Evolutionary conservation across 768 basidiomycete genomes (phyloP).

Genomic region (Termitomyces sp.): DNA sequence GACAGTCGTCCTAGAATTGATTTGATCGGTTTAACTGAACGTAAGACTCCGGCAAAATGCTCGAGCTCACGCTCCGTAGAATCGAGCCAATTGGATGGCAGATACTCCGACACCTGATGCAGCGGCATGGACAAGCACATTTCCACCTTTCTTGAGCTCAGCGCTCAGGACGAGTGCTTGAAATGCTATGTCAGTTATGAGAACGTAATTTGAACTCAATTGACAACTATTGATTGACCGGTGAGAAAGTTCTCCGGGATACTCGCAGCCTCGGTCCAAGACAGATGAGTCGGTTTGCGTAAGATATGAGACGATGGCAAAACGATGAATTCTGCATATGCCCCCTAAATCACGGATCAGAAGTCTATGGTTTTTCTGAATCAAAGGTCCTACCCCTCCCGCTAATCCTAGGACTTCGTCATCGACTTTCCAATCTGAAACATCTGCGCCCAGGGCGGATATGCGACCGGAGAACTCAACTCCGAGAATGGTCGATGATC

Average conservation of each 20-base stretch:
- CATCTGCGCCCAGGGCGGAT: constrained; percentile 43
- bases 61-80: constrained; percentile 54
- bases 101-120: constrained; percentile 89
- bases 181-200: constrained; percentile 27
- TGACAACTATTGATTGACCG: constrained; percentile 36
- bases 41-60: constrained; percentile 19
- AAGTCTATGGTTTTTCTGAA: background rate
- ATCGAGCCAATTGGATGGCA: constrained; percentile 80
- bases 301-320: constrained; percentile 62
- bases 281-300: constrained; percentile 66
- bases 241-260: constrained; percentile 89
- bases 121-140: constrained; percentile 86
- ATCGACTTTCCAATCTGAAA: constrained; percentile 49
- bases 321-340: constrained; percentile 84
- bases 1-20: constrained; percentile 47
- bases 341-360: constrained; percentile 49
- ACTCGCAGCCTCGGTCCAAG: constrained; percentile 81
- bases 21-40: background rate
- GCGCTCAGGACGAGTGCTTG: constrained; percentile 57
- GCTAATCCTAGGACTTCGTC: constrained; percentile 79
- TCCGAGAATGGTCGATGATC: constrained; percentile 69
- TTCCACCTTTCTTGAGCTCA: constrained; percentile 59
- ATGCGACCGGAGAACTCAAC: constrained; percentile 82
- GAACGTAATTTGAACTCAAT: background rate
- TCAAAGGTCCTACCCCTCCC: constrained; percentile 54